Evolutionary conservation across 2,329 filamentous ascomycete genomes (phyloP).

Genomic region (Talaromyces sp.): DNA sequence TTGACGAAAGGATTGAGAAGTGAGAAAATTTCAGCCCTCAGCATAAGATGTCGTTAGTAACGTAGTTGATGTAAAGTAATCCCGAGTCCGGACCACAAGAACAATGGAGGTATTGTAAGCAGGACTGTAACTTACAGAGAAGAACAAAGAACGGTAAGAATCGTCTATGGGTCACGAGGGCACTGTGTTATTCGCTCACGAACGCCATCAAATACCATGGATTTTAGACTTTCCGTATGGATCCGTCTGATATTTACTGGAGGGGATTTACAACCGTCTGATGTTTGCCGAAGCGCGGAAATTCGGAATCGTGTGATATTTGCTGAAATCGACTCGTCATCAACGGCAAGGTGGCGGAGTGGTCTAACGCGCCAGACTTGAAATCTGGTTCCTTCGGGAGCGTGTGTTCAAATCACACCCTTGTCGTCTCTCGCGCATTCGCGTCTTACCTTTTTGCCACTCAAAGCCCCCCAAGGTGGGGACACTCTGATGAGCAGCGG

Average conservation of each 20-base stretch:
- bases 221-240: not conserved
- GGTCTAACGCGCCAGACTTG: no score
- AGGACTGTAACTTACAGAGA: slow-evolving; percentile 1
- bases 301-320: no score
- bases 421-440: no score
- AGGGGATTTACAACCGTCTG: no score
- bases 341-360: no score
- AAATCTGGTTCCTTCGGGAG: no score
- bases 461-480: no score
- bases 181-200: not conserved
- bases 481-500: no score
- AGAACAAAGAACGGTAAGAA: not conserved
- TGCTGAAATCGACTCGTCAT: no score
- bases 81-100: not conserved
- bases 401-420: no score
- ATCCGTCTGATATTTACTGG: not conserved
- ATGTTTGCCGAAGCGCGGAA: no score
- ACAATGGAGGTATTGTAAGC: not conserved
- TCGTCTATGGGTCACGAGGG: not conserved
- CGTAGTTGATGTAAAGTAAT: not conserved
- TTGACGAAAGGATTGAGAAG: not conserved
- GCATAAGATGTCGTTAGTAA: not conserved
- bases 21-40: slow-evolving; percentile 2
- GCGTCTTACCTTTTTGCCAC: no score
- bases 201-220: not conserved